These are phyloP conservation scores for Trametes hirsuta DNA, from an alignment of 1,284 basidiomycete species.

Conservation along the genomic window DNA sequence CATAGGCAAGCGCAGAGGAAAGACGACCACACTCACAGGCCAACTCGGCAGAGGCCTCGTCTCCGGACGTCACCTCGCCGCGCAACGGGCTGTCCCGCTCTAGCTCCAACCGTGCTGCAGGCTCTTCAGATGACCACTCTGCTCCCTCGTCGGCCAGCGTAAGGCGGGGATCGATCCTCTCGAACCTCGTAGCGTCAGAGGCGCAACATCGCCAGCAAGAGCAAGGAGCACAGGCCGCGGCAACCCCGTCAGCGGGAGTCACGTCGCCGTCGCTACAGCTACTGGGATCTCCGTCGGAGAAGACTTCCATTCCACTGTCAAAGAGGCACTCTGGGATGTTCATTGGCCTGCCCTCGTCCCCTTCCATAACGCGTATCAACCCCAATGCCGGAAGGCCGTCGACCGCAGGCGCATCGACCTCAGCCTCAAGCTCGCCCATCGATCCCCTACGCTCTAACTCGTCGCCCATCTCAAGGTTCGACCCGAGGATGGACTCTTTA, in stretches of 20 bases:
- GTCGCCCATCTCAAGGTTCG: conserved; percentile 15
- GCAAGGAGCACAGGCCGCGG: conserved; percentile 12
- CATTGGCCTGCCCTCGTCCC: conserved; percentile 24
- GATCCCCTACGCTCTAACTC: conserved; percentile 29
- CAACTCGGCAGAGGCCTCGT: conserved; percentile 17
- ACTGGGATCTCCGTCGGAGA: conserved; percentile 22
- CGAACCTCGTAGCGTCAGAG: conserved; percentile 16
- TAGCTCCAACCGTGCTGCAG: conserved; percentile 16
- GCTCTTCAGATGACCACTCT: conserved; percentile 21
- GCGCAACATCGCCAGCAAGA: conserved; percentile 21
- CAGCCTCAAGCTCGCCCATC: conserved; percentile 19
- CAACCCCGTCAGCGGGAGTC: conserved; percentile 5
- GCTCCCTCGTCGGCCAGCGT: conserved; percentile 17
- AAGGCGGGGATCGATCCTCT: conserved; percentile 13
- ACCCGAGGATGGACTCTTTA: conserved; percentile 26
- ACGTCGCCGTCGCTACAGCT: conserved; percentile 17
- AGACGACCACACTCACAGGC: conserved; percentile 15
- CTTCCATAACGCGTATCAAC: conserved; percentile 21
- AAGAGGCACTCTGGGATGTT: conserved; percentile 26
- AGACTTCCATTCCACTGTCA: conserved; percentile 21
- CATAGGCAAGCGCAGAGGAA: conserved; percentile 12
- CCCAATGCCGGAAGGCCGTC: conserved; percentile 19
- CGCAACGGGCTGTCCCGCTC: conserved; percentile 19
- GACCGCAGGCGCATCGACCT: conserved; percentile 13
- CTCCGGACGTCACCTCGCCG: conserved; percentile 19